These are phyloP conservation scores for Dothistroma pini DNA, from an alignment of 2,329 filamentous ascomycete species.

Conservation along the genomic window DNA sequence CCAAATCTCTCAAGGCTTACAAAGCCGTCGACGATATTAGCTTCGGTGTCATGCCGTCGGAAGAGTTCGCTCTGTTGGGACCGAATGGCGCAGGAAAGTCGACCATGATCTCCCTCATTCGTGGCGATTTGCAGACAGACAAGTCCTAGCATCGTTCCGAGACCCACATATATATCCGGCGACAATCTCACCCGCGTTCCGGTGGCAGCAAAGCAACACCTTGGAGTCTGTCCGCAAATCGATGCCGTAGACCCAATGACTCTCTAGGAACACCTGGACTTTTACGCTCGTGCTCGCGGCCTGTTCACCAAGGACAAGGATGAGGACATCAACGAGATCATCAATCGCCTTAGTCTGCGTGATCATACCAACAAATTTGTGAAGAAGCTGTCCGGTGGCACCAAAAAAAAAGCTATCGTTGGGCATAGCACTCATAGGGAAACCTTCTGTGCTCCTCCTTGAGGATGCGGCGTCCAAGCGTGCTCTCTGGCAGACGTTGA, in stretches of 20 bases:
- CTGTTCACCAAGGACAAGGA: slow-evolving; percentile 59
- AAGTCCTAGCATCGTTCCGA: slow-evolving; percentile 63
- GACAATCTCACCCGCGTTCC: slow-evolving; percentile 67
- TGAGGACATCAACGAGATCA: slow-evolving; percentile 69
- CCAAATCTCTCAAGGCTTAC: slow-evolving; percentile 69
- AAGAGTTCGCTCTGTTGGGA: slow-evolving; percentile 81
- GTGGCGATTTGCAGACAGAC: slow-evolving; percentile 70
- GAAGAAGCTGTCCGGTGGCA: slow-evolving; percentile 74
- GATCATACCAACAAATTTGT: slow-evolving; percentile 70
- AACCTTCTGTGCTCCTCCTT: slow-evolving; percentile 76
- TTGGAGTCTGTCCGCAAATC: slow-evolving; percentile 79
- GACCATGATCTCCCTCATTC: slow-evolving; percentile 79
- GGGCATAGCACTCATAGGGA: slow-evolving; percentile 85
- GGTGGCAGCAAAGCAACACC: slow-evolving; percentile 65
- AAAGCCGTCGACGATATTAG: slow-evolving; percentile 79
- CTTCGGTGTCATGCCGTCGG: slow-evolving; percentile 71
- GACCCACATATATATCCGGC: slow-evolving; percentile 71
- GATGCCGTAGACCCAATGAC: slow-evolving; percentile 77
- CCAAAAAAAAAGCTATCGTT: slow-evolving; percentile 83
- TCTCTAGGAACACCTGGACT: slow-evolving; percentile 74
- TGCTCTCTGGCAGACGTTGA: slow-evolving; percentile 82
- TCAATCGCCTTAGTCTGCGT: slow-evolving; percentile 70
- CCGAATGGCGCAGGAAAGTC: slow-evolving; percentile 89
- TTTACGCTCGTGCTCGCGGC: slow-evolving; percentile 79
- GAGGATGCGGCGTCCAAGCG: slow-evolving; percentile 86